A percentile compares a stretch with the other conserved stretches of the same genome.
Conservation (phyloP, 139 green algal genomes). For the Haematococcus lacustris region DNA sequence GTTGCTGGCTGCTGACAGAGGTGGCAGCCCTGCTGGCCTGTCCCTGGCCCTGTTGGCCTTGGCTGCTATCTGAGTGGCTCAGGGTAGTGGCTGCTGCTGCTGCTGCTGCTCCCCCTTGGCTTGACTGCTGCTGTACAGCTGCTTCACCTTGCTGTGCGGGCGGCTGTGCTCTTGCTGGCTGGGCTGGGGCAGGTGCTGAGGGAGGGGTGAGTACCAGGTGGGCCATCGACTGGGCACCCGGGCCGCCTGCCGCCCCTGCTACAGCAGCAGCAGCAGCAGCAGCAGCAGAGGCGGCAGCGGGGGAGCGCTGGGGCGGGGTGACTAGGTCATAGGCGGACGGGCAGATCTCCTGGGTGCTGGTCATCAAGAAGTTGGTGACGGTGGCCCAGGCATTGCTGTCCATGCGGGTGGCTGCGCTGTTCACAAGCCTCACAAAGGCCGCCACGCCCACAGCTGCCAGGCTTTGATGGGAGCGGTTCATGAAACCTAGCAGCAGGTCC, state of each 20-base stretch:
- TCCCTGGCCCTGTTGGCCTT: too few species aligned
- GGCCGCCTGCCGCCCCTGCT: neutral
- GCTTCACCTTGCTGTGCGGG: neutral
- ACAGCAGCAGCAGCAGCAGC: conserved; percentile 22
- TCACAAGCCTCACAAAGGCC: conserved; percentile 69
- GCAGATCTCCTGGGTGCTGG: conserved; percentile 10
- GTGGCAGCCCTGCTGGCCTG: too few species aligned
- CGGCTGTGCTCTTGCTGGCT: neutral
- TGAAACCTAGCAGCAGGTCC: conserved; percentile 71
- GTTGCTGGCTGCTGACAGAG: too few species aligned
- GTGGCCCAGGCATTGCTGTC: neutral
- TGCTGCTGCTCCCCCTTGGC: too few species aligned
- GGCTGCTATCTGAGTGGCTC: too few species aligned
- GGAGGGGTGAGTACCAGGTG: too few species aligned
- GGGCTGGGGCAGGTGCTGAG: neutral
- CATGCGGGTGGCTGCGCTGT: neutral
- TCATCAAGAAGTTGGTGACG: conserved; percentile 7
- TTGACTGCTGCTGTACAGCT: neutral
- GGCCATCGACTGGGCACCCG: too few species aligned
- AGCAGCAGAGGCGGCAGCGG: too few species aligned
- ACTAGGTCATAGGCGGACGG: conserved; percentile 20
- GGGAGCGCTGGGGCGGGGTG: conserved; percentile 19
- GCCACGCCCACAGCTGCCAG: conserved; percentile 89
- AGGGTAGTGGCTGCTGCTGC: too few species aligned
- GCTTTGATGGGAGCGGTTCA: conserved; percentile 66